Conservation (phyloP, 352 stramenopile species). For the Elongisporangium anandrum region DNA sequence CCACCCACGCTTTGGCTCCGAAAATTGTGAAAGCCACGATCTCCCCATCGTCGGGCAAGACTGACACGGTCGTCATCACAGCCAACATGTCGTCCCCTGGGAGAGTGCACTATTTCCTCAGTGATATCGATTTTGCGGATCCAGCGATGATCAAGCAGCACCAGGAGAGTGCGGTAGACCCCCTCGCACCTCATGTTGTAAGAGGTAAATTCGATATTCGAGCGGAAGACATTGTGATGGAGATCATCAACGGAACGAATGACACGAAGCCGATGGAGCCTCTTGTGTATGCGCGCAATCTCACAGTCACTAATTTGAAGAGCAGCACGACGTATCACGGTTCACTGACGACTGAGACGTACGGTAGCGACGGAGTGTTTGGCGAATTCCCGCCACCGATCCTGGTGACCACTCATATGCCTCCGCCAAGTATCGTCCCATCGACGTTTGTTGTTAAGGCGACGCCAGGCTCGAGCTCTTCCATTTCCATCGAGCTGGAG, state of each 20-base stretch:
- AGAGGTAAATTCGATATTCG: conserved; percentile 42
- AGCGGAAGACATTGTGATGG: conserved; percentile 41
- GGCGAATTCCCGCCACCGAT: conserved; percentile 69
- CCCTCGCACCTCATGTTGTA: conserved; percentile 27
- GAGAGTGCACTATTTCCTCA: conserved; percentile 69
- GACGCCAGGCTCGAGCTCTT: conserved; percentile 31
- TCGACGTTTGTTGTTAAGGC: conserved; percentile 29
- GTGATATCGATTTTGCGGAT: conserved; percentile 71
- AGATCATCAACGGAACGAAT: conserved; percentile 74
- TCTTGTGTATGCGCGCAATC: conserved; percentile 50
- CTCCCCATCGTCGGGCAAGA: conserved; percentile 32
- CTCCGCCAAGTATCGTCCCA: conserved; percentile 33
- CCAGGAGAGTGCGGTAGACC: not conserved
- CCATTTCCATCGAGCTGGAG: conserved; percentile 47
- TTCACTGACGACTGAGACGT: conserved; percentile 73
- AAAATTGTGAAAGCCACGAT: conserved; percentile 58
- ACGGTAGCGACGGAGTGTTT: conserved; percentile 56
- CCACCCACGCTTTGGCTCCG: conserved; percentile 51
- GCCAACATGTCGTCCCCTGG: conserved; percentile 65
- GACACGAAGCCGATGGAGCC: conserved; percentile 57
- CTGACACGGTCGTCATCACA: conserved; percentile 46
- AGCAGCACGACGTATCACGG: conserved; percentile 62
- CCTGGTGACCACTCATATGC: conserved; percentile 55
- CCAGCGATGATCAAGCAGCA: conserved; percentile 41
- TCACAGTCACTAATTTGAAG: conserved; percentile 37